Base-by-base conservation (phyloP, 805 yeast species). In the Yueomyces sp. region DNA sequence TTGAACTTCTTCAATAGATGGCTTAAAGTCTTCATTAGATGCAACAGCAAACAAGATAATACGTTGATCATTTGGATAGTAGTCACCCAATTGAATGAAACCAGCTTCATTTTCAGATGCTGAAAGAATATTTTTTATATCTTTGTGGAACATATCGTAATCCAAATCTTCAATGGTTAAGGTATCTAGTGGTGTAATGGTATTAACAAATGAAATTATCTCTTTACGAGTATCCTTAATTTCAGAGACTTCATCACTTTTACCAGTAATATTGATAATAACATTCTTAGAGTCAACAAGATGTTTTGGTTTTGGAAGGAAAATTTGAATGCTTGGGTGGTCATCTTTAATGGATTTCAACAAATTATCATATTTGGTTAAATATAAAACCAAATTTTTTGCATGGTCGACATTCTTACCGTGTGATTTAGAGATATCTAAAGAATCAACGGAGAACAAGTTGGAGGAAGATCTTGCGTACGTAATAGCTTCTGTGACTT, bases 351-450 rank as follows among this genome's bases (percentile, higher is more conserved):
- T 61, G n/a, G 50, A 45, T 38, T 63, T 53, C 50, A 81, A 71
- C 5, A 34, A n/a, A 34, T 9, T 34, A 36, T 66, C 58, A 45
- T 75, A 66, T 47, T 73, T 68, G 44, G 65, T 59, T 51, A 92
- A 80, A 59, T 70, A 84, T 9, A 81, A 70, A 38, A 86, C 81
- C 45, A 92, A 69, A 37, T 78, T 73, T 48, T 76, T 75, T 7
- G 95, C 96, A 55, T 92, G 97, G 19, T 67, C 60, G 43, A 75
- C 57, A 56, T 85, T 76, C 50, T 83, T 85, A 55, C 86, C 84
- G 60, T 92, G 96, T 31, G 97, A 95, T 62, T 76, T 81, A 8
- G 94, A 78, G 61, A 92, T 79, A 54, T 87, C 95, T 56, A 92
- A 70, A 34, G 77, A 65, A 50, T 79, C 86, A 37, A 80, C 75